phyloP scores from a whole-genome alignment of 805 yeast genomes.

The Sugiyamaella qingdaonensis region DNA sequence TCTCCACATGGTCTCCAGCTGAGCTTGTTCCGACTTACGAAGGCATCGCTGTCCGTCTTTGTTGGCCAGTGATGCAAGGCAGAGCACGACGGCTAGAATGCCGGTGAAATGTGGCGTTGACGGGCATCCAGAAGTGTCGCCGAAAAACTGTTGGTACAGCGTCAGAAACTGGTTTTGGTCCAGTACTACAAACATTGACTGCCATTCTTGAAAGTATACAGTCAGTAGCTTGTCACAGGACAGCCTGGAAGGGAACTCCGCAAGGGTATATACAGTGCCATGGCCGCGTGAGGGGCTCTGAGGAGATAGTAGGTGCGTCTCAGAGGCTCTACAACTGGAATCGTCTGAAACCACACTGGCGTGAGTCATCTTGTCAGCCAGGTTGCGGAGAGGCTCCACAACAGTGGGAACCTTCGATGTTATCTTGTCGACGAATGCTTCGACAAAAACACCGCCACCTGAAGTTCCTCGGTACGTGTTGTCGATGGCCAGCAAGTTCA shows the following conservation, averaged over 20 bases:
- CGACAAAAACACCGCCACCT: conserved; percentile 32
- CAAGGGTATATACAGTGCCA: neutral
- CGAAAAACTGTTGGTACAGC: conserved; percentile 46
- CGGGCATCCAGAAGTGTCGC: neutral
- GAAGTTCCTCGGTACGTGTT: conserved; percentile 34
- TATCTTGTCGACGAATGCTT: conserved; percentile 29
- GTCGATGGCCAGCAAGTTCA: conserved; percentile 26
- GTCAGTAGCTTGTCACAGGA: conserved; percentile 66
- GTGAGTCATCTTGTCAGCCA: conserved; percentile 8
- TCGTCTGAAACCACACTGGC: neutral
- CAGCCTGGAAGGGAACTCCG: conserved; percentile 44
- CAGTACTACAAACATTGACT: conserved; percentile 60
- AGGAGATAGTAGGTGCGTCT: conserved; percentile 1
- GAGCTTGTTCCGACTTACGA: neutral
- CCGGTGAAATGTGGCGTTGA: conserved; percentile 21
- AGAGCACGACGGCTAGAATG: conserved; percentile 27
- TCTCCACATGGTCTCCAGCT: conserved; percentile 7
- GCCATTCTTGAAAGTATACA: conserved; percentile 75
- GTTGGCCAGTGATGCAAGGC: conserved; percentile 26
- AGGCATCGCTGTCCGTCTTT: conserved; percentile 10
- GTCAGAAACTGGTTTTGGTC: conserved; percentile 65
- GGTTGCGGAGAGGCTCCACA: conserved; percentile 13
- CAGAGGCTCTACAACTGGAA: neutral
- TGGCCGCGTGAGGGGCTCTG: neutral
- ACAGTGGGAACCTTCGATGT: conserved; percentile 23